Evolutionary conservation across 164 flowering plant genomes (phyloP), one percentile per base, ranked within the genome.

Genomic region (Sedum album): DNA sequence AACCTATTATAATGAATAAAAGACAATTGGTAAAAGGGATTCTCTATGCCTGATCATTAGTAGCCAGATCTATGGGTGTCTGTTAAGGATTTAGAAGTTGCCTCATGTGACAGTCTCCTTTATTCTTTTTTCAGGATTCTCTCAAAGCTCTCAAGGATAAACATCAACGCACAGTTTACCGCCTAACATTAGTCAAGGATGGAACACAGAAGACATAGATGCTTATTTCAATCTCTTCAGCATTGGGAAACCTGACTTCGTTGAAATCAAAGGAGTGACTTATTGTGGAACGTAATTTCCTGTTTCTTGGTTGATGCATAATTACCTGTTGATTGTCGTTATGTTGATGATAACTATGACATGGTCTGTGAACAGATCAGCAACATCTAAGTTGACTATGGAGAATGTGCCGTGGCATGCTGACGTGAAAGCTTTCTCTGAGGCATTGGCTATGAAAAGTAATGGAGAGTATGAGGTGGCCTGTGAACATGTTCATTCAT

Each of bases 391-490:
- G 77, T 71, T 95, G 76, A 95, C 99, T 6, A 95, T 95, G 99
- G 96, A 95, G 79, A 95, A 95, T 77, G 99, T 95, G 38, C 99
- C 99, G 0, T 95, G 97, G 97, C 99, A 90, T 75, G 2, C 91
- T 72, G 99, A 95, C 68, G 98, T 92, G 31, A 92, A 88, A 77
- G 88, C 82, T 68, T 95, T 95, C 65, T 95, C 99, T 1, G 98
- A 90, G 77, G 93, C 97, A 62, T 74, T 95, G 31, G 86, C 97
- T 73, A 26, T 65, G 38, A 90, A 83, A 72, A 90, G 97, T 73
- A 73, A 83, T 31, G 97, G 97, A 36, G 86, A 79, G 66, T 95
- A 95, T 77, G 96, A 92, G 77, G 90, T 95, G 73, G 99, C 99
- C 17, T 95, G 99, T 70, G 99, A 92, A 79, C 99, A 95, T 66